Conservation (phyloP, 257 asterid species). For the Solanum peruvianum region DNA sequence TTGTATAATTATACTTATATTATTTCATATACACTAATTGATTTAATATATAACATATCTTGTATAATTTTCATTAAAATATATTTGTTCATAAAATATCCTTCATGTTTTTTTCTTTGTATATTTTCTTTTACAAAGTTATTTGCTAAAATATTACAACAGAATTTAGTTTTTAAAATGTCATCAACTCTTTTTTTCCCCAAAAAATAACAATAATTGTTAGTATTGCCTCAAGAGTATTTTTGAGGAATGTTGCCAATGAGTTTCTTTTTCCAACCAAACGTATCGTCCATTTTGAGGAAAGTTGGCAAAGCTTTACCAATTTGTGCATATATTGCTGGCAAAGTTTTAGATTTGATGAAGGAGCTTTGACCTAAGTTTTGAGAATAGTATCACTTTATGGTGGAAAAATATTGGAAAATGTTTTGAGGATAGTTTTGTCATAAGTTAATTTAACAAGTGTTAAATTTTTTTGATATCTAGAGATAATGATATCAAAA, state of each 20-base stretch:
- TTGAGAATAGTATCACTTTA: background rate
- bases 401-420: background rate
- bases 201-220: background rate
- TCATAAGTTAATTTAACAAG: background rate
- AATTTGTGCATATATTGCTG: background rate
- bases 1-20: too few relatives aligned
- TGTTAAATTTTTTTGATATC: background rate
- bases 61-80: background rate
- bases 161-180: background rate
- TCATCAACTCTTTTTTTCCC: background rate
- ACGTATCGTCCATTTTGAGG: background rate
- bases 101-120: too few relatives aligned
- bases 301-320: background rate
- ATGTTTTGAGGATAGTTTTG: background rate
- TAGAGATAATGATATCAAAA: too few relatives aligned
- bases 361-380: background rate
- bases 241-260: background rate
- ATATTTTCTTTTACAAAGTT: background rate
- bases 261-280: background rate
- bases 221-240: background rate
- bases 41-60: too few relatives aligned
- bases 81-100: too few relatives aligned
- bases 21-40: too few relatives aligned
- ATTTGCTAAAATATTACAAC: background rate
- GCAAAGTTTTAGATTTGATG: background rate